phyloP scores from a whole-genome alignment of 2,329 filamentous ascomycete genomes.

The Ophiosphaerella herpotricha region DNA sequence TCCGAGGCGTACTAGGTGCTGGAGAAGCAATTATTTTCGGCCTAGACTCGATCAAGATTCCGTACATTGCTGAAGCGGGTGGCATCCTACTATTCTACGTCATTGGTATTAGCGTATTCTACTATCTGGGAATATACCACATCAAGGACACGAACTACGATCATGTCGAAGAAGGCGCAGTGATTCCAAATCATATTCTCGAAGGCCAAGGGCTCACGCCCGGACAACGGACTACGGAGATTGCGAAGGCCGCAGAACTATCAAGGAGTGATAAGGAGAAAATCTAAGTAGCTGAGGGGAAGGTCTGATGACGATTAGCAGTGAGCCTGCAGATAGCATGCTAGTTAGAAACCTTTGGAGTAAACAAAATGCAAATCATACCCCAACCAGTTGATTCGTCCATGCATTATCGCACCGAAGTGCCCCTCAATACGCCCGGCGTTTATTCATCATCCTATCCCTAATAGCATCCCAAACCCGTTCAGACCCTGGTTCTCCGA shows the following conservation, averaged over 20 bases:
- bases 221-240: conserved; percentile 16
- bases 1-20: conserved; percentile 36
- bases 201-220: conserved; percentile 24
- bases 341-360: not conserved
- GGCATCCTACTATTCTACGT: conserved; percentile 37
- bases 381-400: not conserved
- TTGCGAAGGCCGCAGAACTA: not conserved
- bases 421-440: not conserved
- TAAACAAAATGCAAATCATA: not conserved
- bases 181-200: conserved; percentile 35
- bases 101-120: conserved; percentile 31
- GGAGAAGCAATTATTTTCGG: conserved; percentile 39
- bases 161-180: conserved; percentile 27
- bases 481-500: not conserved
- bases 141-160: conserved; percentile 40
- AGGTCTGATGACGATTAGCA: not conserved
- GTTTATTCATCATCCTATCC: not conserved
- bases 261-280: not conserved
- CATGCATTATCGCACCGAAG: not conserved
- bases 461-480: not conserved
- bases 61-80: conserved; percentile 34
- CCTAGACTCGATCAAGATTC: conserved; percentile 37
- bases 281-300: not conserved
- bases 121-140: conserved; percentile 33
- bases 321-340: not conserved